These are phyloP conservation scores for Isoetes taiwanensis DNA, from an alignment of 75 land plant genomes.

Conservation along the genomic window DNA sequence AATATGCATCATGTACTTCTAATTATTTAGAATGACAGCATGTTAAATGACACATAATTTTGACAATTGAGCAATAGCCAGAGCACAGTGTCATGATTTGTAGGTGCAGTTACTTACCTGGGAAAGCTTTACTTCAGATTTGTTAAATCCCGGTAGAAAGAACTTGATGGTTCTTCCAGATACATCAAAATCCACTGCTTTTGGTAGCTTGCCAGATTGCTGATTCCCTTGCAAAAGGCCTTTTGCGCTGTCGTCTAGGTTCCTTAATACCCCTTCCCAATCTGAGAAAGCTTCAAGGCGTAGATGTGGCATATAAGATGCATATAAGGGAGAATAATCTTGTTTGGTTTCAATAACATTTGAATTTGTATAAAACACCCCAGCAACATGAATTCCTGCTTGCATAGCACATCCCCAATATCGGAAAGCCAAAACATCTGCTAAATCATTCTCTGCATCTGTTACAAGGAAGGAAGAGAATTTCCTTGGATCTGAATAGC, in stretches of 20 bases:
- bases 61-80: too few species aligned
- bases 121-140: conserved; percentile 78
- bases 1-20: too few species aligned
- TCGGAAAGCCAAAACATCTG: conserved; percentile 57
- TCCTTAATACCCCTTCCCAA: conserved; percentile 39
- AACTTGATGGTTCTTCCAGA: conserved; percentile 49
- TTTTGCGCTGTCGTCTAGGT: conserved; percentile 21
- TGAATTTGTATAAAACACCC: conserved; percentile 38
- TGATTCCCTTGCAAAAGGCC: conserved; percentile 22
- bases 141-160: conserved; percentile 88
- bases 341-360: not conserved
- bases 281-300: conserved; percentile 21
- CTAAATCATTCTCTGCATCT: conserved; percentile 32
- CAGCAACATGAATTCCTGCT: conserved; percentile 68
- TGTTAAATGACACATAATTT: too few species aligned
- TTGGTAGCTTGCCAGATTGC: not conserved
- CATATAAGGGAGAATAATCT: conserved; percentile 35
- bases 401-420: conserved; percentile 97
- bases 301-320: conserved; percentile 41
- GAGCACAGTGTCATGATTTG: too few species aligned
- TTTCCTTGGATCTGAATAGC: conserved; percentile 39
- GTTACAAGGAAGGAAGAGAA: conserved; percentile 68
- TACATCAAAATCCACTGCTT: conserved; percentile 48
- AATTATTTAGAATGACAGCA: too few species aligned
- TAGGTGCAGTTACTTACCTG: conserved; percentile 37